These are phyloP conservation scores for Candida sp. DNA, from an alignment of 1,139 yeast species.

Conservation along the genomic window DNA sequence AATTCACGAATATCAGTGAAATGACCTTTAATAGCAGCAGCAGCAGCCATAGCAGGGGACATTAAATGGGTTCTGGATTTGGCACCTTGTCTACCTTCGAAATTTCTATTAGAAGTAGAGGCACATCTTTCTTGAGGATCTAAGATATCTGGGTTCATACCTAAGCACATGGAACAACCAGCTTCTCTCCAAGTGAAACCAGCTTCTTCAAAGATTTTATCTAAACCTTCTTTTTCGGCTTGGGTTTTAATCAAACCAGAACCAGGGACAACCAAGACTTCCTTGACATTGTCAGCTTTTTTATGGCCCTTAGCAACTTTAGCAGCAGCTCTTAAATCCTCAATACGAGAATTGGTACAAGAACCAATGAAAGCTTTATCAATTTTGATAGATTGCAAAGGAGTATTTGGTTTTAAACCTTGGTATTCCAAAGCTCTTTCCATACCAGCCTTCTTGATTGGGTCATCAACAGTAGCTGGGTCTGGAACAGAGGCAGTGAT, in stretches of 20 bases:
- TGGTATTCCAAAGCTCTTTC: constrained; percentile 88
- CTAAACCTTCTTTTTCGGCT: constrained; percentile 94
- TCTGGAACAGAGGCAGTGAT: constrained; percentile 89
- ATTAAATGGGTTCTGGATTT: constrained; percentile 93
- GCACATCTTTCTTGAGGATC: constrained; percentile 97
- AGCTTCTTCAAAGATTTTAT: constrained; percentile 85
- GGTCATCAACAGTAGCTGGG: constrained; percentile 70
- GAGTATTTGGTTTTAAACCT: constrained; percentile 85
- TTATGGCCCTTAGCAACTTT: constrained; percentile 87
- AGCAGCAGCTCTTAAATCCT: constrained; percentile 95
- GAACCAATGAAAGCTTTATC: constrained; percentile 98
- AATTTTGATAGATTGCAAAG: constrained; percentile 64
- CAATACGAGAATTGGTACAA: constrained; percentile 97
- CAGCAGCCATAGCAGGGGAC: constrained; percentile 99
- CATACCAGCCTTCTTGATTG: constrained; percentile 78
- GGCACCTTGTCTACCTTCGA: constrained; percentile 99
- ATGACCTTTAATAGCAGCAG: constrained; percentile 92
- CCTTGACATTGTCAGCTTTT: constrained; percentile 75
- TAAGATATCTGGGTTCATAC: constrained; percentile 98
- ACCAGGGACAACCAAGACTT: constrained; percentile 94
- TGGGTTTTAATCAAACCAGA: constrained; percentile 91
- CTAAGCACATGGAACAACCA: constrained; percentile 99
- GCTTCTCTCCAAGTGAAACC: constrained; percentile 99
- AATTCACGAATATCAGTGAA: constrained; percentile 87
- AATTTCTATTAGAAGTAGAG: constrained; percentile 96